A percentile compares a stretch with the other conserved stretches of the same genome.
phyloP scores from a whole-genome alignment of 2,329 filamentous ascomycete genomes.

The Tetracladium maxilliforme region DNA sequence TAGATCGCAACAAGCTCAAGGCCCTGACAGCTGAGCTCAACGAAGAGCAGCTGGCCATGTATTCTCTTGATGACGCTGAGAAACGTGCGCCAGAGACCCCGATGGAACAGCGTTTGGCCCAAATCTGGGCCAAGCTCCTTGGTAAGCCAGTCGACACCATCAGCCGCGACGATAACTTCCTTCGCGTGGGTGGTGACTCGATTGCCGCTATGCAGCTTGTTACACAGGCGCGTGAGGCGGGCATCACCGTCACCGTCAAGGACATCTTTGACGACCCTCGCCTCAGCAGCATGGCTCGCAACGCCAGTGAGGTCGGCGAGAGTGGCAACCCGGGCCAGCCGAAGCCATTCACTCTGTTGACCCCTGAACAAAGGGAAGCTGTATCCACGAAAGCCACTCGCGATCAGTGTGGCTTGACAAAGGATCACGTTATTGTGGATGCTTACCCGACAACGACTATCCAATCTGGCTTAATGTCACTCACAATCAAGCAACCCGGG shows the following conservation, averaged over 20 bases:
- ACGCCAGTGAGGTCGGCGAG: background rate
- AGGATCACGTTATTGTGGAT: slow-evolving; percentile 13
- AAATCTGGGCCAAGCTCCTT: background rate
- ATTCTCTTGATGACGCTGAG: background rate
- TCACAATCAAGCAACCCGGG: slow-evolving; percentile 12
- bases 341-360: background rate
- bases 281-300: background rate
- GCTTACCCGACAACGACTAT: slow-evolving; percentile 16
- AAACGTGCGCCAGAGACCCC: background rate
- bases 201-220: slow-evolving; percentile 26
- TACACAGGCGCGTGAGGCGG: slow-evolving; percentile 14
- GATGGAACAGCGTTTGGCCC: background rate
- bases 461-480: slow-evolving; percentile 17
- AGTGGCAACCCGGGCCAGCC: background rate
- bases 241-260: background rate
- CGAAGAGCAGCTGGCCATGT: slow-evolving; percentile 1
- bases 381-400: slow-evolving; percentile 5
- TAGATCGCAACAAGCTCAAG: slow-evolving; percentile 19
- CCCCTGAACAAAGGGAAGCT: slow-evolving; percentile 2
- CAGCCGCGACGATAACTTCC: slow-evolving; percentile 21
- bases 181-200: slow-evolving; percentile 27
- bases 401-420: slow-evolving; percentile 6
- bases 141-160: slow-evolving; percentile 10
- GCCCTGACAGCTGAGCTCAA: slow-evolving; percentile 15
- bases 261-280: background rate